Percentiles rank a stretch among this genome's conserved stretches.
phyloP scores from a whole-genome alignment of 2,329 filamentous ascomycete species.

The Orbilia ellipsospora region DNA sequence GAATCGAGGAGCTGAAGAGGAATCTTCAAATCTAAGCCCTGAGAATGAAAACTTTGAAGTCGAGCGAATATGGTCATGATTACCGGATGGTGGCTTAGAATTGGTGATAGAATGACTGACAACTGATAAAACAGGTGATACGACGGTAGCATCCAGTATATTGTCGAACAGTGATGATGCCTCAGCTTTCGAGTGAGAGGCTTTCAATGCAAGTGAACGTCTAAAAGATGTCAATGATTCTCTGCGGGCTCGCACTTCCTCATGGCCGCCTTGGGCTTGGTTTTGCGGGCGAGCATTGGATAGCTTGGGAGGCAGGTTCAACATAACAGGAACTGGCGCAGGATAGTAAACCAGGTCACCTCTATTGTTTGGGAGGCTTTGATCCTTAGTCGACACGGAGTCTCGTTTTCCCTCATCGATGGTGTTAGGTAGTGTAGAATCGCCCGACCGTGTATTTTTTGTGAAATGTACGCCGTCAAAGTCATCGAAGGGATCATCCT shows the following conservation, averaged over 20 bases:
- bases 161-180: conserved; percentile 51
- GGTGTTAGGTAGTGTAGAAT: conserved; percentile 50
- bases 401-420: conserved; percentile 40
- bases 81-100: conserved; percentile 1
- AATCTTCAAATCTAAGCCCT: conserved; percentile 13
- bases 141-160: conserved; percentile 52
- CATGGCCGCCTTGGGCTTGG: conserved; percentile 24
- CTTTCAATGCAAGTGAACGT: conserved; percentile 44
- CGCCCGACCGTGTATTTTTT: conserved; percentile 65
- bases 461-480: conserved; percentile 83
- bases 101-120: conserved; percentile 41
- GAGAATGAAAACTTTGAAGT: conserved; percentile 36
- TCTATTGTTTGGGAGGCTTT: conserved; percentile 53
- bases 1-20: neutral
- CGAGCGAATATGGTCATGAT: conserved; percentile 23
- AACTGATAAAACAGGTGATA: conserved; percentile 46
- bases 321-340: conserved; percentile 89
- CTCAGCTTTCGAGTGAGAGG: conserved; percentile 48
- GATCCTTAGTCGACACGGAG: conserved; percentile 56
- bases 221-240: conserved; percentile 48
- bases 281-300: conserved; percentile 68
- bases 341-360: conserved; percentile 85
- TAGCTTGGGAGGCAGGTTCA: conserved; percentile 89
- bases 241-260: conserved; percentile 32
- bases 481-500: conserved; percentile 74